A percentile compares a stretch with the other conserved stretches of the same genome.
These are phyloP conservation scores for Aphanomyces euteiches DNA, from an alignment of 352 stramenopile genomes.

Conservation along the genomic window DNA sequence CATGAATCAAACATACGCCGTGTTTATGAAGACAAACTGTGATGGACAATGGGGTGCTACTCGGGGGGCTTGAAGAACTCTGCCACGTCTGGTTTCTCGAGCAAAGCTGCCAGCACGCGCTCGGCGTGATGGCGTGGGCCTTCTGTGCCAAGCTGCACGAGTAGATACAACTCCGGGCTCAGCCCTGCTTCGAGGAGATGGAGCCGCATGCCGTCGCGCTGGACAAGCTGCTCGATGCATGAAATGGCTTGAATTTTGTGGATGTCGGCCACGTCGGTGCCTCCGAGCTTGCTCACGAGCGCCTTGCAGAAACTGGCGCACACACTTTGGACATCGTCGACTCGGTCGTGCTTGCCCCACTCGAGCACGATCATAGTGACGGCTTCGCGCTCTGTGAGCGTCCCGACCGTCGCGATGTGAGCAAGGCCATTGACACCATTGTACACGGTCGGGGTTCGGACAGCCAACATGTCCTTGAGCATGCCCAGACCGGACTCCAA, in stretches of 20 bases:
- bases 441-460: neutral
- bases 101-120: conserved; percentile 6
- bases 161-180: conserved; percentile 27
- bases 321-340: conserved; percentile 11
- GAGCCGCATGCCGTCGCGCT: conserved; percentile 12
- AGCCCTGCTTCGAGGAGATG: conserved; percentile 16
- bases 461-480: conserved; percentile 13
- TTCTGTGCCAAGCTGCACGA: conserved; percentile 6
- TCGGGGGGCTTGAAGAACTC: conserved; percentile 21
- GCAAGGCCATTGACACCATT: conserved; percentile 23
- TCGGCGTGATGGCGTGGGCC: conserved; percentile 24
- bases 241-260: conserved; percentile 28
- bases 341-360: neutral
- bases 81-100: conserved; percentile 18
- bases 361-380: conserved; percentile 13
- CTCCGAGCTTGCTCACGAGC: neutral
- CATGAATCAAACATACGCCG: no score
- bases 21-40: no score
- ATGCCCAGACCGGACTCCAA: conserved; percentile 21
- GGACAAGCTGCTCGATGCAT: conserved; percentile 21
- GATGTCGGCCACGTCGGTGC: conserved; percentile 3
- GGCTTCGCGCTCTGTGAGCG: neutral
- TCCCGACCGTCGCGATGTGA: conserved; percentile 9
- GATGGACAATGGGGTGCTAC: neutral
- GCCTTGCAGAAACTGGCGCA: conserved; percentile 17